These are phyloP conservation scores for Entomortierella chlamydospora DNA, from an alignment of 192 early-diverging fungal genomes.

Conservation along the genomic window DNA sequence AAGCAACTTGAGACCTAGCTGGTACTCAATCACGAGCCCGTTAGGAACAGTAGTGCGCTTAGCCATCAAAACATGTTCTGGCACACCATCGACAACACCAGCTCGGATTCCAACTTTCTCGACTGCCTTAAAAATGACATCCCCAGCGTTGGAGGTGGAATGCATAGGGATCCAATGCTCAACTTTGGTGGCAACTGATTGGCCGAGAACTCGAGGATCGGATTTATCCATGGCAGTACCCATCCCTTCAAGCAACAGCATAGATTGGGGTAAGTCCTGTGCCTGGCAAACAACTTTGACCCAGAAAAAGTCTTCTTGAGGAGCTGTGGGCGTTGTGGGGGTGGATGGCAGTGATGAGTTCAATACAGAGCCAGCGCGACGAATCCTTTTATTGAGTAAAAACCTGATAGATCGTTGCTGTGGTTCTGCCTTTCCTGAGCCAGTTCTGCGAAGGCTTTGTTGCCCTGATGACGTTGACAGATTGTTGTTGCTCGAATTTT, in stretches of 20 bases:
- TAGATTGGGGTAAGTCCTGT: conserved; percentile 45
- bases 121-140: conserved; percentile 59
- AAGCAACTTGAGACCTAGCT: conserved; percentile 23
- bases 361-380: conserved; percentile 33
- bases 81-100: conserved; percentile 59
- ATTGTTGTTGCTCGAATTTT: conserved; percentile 12
- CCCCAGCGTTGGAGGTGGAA: conserved; percentile 56
- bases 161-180: conserved; percentile 59
- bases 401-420: conserved; percentile 59
- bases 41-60: conserved; percentile 37
- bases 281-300: conserved; percentile 52
- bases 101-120: conserved; percentile 65
- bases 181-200: conserved; percentile 46
- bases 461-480: conserved; percentile 1
- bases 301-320: conserved; percentile 53
- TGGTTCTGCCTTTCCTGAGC: conserved; percentile 23
- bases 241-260: conserved; percentile 50
- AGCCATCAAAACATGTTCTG: conserved; percentile 35
- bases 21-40: conserved; percentile 46
- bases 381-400: conserved; percentile 62
- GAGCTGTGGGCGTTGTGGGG: conserved; percentile 31
- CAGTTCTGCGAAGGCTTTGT: conserved; percentile 23
- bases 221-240: conserved; percentile 33
- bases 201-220: conserved; percentile 21
- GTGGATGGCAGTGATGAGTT: conserved; percentile 26